Evolutionary conservation across 1,139 yeast genomes (phyloP).

Genomic region (Hemisphaericaspora subhashii): DNA sequence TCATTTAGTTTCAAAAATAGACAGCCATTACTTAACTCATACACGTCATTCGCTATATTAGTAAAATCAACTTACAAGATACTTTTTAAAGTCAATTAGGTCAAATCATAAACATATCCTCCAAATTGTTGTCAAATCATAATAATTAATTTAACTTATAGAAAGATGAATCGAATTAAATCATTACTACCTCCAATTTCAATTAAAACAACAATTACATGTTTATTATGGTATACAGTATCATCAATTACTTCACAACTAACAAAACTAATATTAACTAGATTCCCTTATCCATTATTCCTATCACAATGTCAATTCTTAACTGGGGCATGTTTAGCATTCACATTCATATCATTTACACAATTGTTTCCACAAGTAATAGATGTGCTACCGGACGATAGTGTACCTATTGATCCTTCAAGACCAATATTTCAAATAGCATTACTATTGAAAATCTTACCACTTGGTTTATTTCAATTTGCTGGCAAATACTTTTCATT

Average conservation of each 20-base stretch:
- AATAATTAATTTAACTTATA: no score
- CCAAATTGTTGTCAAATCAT: neutral
- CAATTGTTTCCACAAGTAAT: constrained; percentile 22
- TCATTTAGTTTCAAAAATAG: no score
- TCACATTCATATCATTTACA: constrained; percentile 21
- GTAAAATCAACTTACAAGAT: no score
- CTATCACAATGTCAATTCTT: constrained; percentile 51
- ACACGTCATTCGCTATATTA: no score
- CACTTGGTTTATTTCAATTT: constrained; percentile 42
- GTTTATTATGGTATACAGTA: constrained; percentile 46
- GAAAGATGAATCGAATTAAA: constrained; percentile 42
- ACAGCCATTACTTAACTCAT: no score
- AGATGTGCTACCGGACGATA: constrained; percentile 30
- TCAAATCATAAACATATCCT: neutral
- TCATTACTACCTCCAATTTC: constrained; percentile 38
- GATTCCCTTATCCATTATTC: constrained; percentile 49
- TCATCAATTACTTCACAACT: constrained; percentile 51
- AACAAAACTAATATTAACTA: constrained; percentile 42
- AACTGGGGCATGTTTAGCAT: constrained; percentile 36
- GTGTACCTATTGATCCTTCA: constrained; percentile 25
- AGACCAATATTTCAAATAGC: constrained; percentile 23
- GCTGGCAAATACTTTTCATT: constrained; percentile 38
- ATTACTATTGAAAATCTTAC: constrained; percentile 31
- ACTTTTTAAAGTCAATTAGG: no score
- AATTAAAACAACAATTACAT: constrained; percentile 16